phyloP scores from a whole-genome alignment of 176 grass and related monocot species.

The Paspalum vaginatum region DNA sequence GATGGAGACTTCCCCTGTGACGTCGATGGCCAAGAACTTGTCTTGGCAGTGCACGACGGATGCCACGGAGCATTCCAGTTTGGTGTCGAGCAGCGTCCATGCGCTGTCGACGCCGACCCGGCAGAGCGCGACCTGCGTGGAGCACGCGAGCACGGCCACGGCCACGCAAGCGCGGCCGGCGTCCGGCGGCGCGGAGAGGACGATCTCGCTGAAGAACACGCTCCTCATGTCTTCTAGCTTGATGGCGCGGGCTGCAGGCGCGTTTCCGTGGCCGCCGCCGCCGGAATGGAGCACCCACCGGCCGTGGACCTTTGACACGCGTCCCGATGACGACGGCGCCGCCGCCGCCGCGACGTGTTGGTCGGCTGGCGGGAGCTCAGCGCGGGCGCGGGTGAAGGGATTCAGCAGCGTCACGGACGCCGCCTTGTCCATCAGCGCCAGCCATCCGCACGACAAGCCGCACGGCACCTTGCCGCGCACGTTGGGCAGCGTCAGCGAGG shows the following conservation, averaged over 20 bases:
- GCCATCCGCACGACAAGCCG: conserved; percentile 33
- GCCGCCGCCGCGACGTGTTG: conserved; percentile 24
- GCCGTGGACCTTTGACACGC: not conserved
- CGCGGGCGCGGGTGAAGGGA: conserved; percentile 17
- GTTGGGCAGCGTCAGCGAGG: not conserved
- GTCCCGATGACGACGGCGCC: not conserved
- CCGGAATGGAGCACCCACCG: not conserved
- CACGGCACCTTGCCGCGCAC: not conserved
- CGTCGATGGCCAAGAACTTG: conserved; percentile 7
- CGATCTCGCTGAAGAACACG: conserved; percentile 30
- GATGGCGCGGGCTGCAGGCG: not conserved
- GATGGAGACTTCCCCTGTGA: not conserved
- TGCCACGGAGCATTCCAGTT: not conserved
- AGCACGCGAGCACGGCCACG: conserved; percentile 33
- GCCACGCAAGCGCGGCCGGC: conserved; percentile 2
- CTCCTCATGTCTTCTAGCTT: not conserved
- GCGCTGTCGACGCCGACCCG: not conserved
- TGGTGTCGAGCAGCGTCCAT: conserved; percentile 29
- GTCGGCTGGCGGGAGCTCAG: conserved; percentile 31
- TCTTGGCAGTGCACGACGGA: not conserved
- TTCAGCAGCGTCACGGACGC: conserved; percentile 36
- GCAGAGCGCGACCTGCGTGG: conserved; percentile 37
- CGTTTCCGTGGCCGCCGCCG: not conserved
- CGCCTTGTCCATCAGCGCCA: conserved; percentile 37
- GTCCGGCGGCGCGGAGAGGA: conserved; percentile 16